A percentile compares a stretch with the other conserved stretches of the same genome.
Conservation (phyloP, 441 rosid genomes). For the Pelargonium myrrhifolium region DNA sequence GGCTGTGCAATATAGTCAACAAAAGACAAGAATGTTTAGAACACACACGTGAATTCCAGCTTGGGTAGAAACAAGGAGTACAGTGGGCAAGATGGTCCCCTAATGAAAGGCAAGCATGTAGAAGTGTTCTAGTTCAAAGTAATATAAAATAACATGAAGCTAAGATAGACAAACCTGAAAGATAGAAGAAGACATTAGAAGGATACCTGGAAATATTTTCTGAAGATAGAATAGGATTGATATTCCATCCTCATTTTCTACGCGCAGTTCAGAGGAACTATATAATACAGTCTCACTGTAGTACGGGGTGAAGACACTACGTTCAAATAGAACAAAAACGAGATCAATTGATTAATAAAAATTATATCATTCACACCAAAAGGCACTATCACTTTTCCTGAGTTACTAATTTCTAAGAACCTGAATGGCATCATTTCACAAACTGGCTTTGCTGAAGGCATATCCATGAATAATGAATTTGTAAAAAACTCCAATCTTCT, state of each 20-base stretch:
- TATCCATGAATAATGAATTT: slow-evolving; percentile 92
- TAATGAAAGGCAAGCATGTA: neutral
- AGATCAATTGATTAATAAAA: slow-evolving; percentile 17
- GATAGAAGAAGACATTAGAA: slow-evolving; percentile 15
- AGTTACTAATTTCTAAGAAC: slow-evolving; percentile 29
- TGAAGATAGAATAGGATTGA: slow-evolving; percentile 96
- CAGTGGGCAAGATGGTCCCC: neutral
- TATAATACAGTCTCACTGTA: slow-evolving; percentile 99
- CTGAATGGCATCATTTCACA: slow-evolving; percentile 87
- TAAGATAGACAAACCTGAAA: neutral
- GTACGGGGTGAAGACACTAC: slow-evolving; percentile 97
- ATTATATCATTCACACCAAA: slow-evolving; percentile 5
- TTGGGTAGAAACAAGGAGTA: neutral
- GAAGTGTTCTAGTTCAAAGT: neutral
- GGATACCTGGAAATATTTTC: slow-evolving; percentile 92
- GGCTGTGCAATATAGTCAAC: neutral
- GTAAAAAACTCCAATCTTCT: slow-evolving; percentile 89
- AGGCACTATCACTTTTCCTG: slow-evolving; percentile 4
- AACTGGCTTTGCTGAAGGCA: slow-evolving; percentile 90
- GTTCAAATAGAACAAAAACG: slow-evolving; percentile 23
- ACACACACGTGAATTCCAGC: neutral
- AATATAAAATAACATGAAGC: neutral
- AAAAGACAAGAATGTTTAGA: no score
- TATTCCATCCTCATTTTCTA: slow-evolving; percentile 99
- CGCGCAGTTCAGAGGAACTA: slow-evolving; percentile 81